Evolutionary conservation across 371 early-diverging fungal genomes (phyloP).

Genomic region (Mortierella polycephala): DNA sequence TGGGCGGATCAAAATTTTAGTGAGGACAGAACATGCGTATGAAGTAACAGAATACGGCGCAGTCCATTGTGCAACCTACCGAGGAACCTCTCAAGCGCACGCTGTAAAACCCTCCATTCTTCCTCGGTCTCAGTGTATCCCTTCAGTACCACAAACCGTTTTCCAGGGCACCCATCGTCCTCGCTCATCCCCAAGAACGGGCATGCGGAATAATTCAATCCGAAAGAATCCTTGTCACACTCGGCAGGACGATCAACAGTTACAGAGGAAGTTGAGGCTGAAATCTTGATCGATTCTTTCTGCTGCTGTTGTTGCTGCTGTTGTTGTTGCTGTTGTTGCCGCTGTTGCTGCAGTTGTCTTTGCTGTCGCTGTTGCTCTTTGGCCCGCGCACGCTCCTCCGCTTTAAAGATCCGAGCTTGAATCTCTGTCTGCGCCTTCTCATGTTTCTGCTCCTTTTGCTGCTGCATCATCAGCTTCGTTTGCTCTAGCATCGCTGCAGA

Average conservation of each 20-base stretch:
- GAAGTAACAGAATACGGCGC: background rate
- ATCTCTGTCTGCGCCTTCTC: background rate
- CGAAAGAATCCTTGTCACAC: no score
- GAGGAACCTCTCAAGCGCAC: slow-evolving; percentile 31
- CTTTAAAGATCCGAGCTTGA: slow-evolving; percentile 7
- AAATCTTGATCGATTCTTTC: background rate
- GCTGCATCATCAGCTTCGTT: slow-evolving; percentile 6
- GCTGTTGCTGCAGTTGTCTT: slow-evolving; percentile 2
- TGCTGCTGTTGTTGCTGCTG: background rate
- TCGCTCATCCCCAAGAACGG: slow-evolving; percentile 31
- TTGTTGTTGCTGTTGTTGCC: background rate
- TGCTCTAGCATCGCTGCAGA: slow-evolving; percentile 30
- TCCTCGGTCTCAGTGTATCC: slow-evolving; percentile 53
- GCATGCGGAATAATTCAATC: slow-evolving; percentile 1
- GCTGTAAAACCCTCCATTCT: slow-evolving; percentile 39
- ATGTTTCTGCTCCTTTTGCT: background rate
- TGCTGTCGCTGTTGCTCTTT: slow-evolving; percentile 12
- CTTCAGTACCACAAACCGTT: slow-evolving; percentile 19
- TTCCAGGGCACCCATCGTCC: background rate
- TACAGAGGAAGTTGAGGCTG: background rate
- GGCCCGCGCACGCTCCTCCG: slow-evolving; percentile 10
- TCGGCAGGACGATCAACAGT: no score
- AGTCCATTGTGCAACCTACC: slow-evolving; percentile 12
- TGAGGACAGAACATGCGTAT: background rate
- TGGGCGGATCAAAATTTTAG: background rate